phyloP scores from a whole-genome alignment of 208 protist genomes.

The Wallacemonas sp. region DNA sequence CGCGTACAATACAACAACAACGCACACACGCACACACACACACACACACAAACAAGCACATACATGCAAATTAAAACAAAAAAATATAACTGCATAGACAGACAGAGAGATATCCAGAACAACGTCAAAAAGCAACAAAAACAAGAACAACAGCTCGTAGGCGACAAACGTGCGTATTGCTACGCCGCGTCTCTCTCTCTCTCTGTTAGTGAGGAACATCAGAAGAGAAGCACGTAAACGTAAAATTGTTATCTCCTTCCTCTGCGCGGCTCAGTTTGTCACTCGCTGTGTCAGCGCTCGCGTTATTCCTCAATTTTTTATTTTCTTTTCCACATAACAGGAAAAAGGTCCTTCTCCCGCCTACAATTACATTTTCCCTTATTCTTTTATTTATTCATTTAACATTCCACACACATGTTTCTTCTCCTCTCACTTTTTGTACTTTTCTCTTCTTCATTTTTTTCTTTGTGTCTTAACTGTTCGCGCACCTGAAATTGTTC shows the following conservation, averaged over 20 bases:
- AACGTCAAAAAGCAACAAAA: no score
- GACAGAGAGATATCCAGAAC: no score
- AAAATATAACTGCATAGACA: no score
- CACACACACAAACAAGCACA: background rate
- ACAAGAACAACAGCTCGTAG: no score
- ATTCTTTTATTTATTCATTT: slow-evolving; percentile 3
- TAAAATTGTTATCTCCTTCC: slow-evolving; percentile 9
- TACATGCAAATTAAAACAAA: no score
- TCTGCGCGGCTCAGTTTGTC: background rate
- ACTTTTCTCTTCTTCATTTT: background rate
- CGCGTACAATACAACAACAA: background rate
- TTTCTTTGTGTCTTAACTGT: background rate
- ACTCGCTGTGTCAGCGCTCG: background rate
- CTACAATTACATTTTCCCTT: background rate
- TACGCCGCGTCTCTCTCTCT: no score
- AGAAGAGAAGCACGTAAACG: no score
- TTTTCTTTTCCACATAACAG: background rate
- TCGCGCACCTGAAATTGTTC: background rate
- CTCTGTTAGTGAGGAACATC: no score
- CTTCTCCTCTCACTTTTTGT: background rate
- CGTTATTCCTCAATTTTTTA: slow-evolving; percentile 6
- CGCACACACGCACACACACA: background rate
- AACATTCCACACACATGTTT: background rate
- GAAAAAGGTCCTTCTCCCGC: no score
- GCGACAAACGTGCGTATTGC: no score